These are phyloP conservation scores for Cymbopogon citratus DNA, from an alignment of 176 grass and related monocot species.

Conservation along the genomic window DNA sequence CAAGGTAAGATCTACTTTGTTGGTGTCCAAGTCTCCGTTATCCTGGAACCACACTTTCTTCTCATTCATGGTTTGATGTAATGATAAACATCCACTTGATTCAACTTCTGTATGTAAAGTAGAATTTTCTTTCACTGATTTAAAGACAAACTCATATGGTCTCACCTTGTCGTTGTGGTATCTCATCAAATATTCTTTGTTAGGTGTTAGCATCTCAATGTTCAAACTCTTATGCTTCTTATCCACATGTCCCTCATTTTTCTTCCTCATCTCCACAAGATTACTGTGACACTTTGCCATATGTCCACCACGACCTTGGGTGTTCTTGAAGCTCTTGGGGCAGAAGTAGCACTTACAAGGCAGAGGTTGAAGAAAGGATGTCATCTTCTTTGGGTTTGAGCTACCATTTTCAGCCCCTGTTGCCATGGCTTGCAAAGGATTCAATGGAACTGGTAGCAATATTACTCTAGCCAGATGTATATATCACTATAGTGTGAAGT, in stretches of 20 bases:
- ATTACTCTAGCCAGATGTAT: neutral
- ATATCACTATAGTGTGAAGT: neutral
- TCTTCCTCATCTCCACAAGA: neutral
- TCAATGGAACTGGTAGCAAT: neutral
- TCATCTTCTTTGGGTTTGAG: neutral
- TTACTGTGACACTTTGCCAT: neutral
- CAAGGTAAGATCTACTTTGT: neutral
- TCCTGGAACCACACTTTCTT: neutral
- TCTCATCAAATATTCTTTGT: neutral
- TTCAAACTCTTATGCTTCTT: neutral
- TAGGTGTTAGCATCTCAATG: neutral
- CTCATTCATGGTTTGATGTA: neutral
- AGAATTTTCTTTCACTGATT: neutral
- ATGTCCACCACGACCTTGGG: constrained; percentile 11
- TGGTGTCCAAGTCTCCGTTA: neutral
- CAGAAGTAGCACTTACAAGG: neutral
- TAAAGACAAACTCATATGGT: neutral
- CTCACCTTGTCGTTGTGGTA: neutral
- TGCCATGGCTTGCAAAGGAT: neutral
- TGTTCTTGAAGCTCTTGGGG: constrained; percentile 5
- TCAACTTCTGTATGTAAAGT: neutral
- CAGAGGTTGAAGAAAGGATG: neutral
- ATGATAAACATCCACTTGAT: neutral
- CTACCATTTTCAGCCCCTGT: too few relatives aligned
- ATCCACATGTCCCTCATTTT: too few relatives aligned